phyloP scores from a whole-genome alignment of 1,139 yeast genomes.

The Meyerozyma carpophila region DNA sequence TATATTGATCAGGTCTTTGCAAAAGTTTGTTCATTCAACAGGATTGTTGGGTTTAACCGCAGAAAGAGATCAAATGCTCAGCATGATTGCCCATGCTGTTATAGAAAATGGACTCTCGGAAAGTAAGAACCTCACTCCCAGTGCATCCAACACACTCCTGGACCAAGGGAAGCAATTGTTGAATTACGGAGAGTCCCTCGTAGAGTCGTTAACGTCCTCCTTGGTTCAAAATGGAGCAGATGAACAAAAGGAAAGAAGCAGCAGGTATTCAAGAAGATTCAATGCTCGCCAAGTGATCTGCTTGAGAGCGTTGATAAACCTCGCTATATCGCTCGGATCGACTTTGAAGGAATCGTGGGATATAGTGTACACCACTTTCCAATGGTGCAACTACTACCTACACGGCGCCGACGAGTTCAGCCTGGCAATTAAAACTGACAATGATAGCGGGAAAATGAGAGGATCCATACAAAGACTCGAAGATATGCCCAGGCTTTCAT shows the following conservation, averaged over 20 bases:
- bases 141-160: slow-evolving; percentile 9
- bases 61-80: slow-evolving; percentile 57
- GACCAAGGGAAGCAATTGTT: slow-evolving; percentile 32
- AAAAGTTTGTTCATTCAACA: slow-evolving; percentile 74
- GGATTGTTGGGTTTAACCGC: slow-evolving; percentile 60
- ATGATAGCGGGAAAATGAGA: neutral
- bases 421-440: slow-evolving; percentile 12
- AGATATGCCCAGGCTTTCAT: slow-evolving; percentile 19
- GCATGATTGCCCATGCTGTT: slow-evolving; percentile 52
- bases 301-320: slow-evolving; percentile 68
- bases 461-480: neutral
- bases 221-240: slow-evolving; percentile 3
- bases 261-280: slow-evolving; percentile 35
- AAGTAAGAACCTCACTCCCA: neutral
- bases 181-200: slow-evolving; percentile 57
- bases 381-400: slow-evolving; percentile 64
- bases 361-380: slow-evolving; percentile 62
- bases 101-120: slow-evolving; percentile 27
- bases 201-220: slow-evolving; percentile 49
- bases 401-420: slow-evolving; percentile 54
- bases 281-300: slow-evolving; percentile 68
- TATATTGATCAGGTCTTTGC: slow-evolving; percentile 61
- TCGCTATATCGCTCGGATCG: slow-evolving; percentile 77
- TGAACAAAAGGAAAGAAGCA: neutral
- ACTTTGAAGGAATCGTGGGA: slow-evolving; percentile 66